Evolutionary conservation across 306 rosid species (phyloP).

Genomic region (Glycyrrhiza uralensis): DNA sequence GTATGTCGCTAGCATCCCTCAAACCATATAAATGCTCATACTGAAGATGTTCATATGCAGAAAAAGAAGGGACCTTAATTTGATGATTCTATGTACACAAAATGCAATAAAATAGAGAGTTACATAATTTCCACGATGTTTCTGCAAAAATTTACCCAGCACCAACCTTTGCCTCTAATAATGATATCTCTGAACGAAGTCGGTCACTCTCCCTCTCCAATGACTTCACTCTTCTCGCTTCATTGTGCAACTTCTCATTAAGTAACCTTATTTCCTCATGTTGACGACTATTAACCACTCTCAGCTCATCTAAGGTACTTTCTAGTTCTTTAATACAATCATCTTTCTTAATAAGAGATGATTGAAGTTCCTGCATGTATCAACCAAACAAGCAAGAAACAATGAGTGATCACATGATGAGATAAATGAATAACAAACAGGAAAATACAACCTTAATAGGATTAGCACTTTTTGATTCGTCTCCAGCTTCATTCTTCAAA

Average conservation of each 20-base stretch:
- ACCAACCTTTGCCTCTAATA: slow-evolving; percentile 91
- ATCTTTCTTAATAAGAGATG: slow-evolving; percentile 63
- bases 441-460: slow-evolving; percentile 51
- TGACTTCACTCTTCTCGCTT: slow-evolving; percentile 68
- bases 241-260: slow-evolving; percentile 61
- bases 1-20: not conserved
- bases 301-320: slow-evolving; percentile 52
- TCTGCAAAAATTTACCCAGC: slow-evolving; percentile 6
- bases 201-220: slow-evolving; percentile 84
- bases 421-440: slow-evolving; percentile 7
- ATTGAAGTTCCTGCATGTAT: slow-evolving; percentile 67
- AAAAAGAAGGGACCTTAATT: slow-evolving; percentile 7
- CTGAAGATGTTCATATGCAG: not conserved
- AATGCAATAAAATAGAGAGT: not conserved
- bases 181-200: slow-evolving; percentile 74
- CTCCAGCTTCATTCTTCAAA: slow-evolving; percentile 48
- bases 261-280: slow-evolving; percentile 68
- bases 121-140: not conserved
- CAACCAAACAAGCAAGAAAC: slow-evolving; percentile 30
- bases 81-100: not conserved
- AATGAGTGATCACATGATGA: slow-evolving; percentile 15
- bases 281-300: slow-evolving; percentile 51
- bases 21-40: slow-evolving; percentile 1
- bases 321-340: slow-evolving; percentile 66
- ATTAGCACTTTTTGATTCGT: slow-evolving; percentile 38